Evolutionary conservation across 139 green algal species (phyloP).

Genomic region (Tetradesmus lagerheimii): DNA sequence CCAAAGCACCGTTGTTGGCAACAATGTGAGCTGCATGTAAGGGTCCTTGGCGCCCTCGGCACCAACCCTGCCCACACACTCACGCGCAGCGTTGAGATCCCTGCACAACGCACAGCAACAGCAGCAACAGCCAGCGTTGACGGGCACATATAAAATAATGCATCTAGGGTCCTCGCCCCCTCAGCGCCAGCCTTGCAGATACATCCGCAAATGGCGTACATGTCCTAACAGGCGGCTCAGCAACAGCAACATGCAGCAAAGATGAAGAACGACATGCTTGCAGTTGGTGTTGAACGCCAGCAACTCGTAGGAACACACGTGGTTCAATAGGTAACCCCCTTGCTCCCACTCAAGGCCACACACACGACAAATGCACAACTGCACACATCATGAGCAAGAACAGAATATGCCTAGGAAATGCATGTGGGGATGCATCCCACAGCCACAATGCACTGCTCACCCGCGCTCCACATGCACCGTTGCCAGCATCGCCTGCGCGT

Average conservation of each 20-base stretch:
- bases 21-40: constrained; percentile 55
- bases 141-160: too few species aligned
- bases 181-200: too few species aligned
- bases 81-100: neutral
- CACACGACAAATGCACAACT: neutral
- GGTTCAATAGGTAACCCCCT: too few species aligned
- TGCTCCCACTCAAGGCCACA: too few species aligned
- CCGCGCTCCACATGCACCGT: constrained; percentile 75
- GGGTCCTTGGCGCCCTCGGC: constrained; percentile 24
- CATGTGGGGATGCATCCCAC: neutral
- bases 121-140: neutral
- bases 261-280: too few species aligned
- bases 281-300: too few species aligned
- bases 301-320: too few species aligned
- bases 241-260: too few species aligned
- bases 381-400: neutral
- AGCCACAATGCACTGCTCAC: neutral
- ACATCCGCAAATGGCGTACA: too few species aligned
- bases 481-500: constrained; percentile 79
- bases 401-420: too few species aligned
- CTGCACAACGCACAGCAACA: neutral
- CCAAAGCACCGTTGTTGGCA: neutral
- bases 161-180: too few species aligned
- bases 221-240: too few species aligned
- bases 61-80: neutral